A percentile compares a stretch with the other conserved stretches of the same genome.
These are phyloP conservation scores for Eimeria praecox DNA, from an alignment of 169 alveolate species.

Conservation along the genomic window DNA sequence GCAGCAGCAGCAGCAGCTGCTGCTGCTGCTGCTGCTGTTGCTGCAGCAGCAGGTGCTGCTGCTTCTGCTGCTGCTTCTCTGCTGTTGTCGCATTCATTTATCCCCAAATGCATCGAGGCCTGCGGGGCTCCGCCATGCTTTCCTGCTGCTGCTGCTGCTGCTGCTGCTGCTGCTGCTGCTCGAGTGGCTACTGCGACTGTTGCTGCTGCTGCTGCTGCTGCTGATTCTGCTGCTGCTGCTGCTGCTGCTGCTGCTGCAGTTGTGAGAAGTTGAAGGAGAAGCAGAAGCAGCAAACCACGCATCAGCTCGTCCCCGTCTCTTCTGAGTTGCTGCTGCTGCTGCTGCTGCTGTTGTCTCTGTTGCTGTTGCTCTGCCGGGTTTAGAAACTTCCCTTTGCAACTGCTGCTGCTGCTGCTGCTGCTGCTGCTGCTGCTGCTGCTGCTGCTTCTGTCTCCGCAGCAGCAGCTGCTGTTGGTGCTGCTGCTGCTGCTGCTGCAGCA, in stretches of 20 bases:
- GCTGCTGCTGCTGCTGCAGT: slow-evolving; percentile 32
- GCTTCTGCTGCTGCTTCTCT: background rate
- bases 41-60: background rate
- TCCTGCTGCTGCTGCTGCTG: background rate
- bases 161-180: slow-evolving; percentile 32
- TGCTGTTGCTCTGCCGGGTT: slow-evolving; percentile 30
- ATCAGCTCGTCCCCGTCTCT: background rate
- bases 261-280: background rate
- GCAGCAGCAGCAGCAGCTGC: background rate
- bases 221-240: background rate
- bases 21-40: background rate
- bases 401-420: slow-evolving; percentile 9
- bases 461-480: background rate
- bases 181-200: background rate
- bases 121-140: background rate
- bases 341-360: slow-evolving; percentile 5
- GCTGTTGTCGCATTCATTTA: background rate
- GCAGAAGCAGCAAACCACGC: background rate
- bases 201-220: slow-evolving; percentile 18
- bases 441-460: background rate
- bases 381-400: background rate
- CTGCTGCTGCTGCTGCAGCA: background rate
- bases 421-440: slow-evolving; percentile 50
- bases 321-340: slow-evolving; percentile 1
- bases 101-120: background rate